A percentile compares a stretch with the other conserved stretches of the same genome.
These are phyloP conservation scores for Nigrospora osmanthi DNA, from an alignment of 2,329 filamentous ascomycete species.

Conservation along the genomic window DNA sequence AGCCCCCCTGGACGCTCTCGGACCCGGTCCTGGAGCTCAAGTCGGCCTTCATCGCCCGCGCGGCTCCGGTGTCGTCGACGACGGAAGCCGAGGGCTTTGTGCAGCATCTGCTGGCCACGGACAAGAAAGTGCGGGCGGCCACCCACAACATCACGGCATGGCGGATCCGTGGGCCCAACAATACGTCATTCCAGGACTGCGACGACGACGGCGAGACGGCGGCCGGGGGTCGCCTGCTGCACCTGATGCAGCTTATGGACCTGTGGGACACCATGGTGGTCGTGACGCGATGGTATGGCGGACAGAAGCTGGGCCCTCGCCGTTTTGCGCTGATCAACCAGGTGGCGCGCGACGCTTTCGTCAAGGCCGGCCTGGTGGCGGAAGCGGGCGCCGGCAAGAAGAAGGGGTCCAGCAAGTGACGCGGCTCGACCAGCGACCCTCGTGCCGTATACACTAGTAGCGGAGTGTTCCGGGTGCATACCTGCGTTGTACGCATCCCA, in stretches of 20 bases:
- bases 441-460: too few species aligned
- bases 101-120: slow-evolving; percentile 67
- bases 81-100: slow-evolving; percentile 65
- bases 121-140: slow-evolving; percentile 77
- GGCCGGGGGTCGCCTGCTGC: slow-evolving; percentile 75
- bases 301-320: slow-evolving; percentile 79
- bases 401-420: slow-evolving; percentile 24
- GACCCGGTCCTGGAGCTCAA: slow-evolving; percentile 72
- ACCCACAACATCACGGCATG: slow-evolving; percentile 96
- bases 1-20: slow-evolving; percentile 64
- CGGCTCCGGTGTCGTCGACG: slow-evolving; percentile 60
- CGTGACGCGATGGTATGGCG: slow-evolving; percentile 92
- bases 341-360: slow-evolving; percentile 74
- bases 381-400: slow-evolving; percentile 41
- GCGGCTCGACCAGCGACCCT: background rate
- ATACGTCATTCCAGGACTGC: slow-evolving; percentile 71
- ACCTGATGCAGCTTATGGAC: slow-evolving; percentile 92
- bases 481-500: too few species aligned
- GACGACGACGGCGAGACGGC: slow-evolving; percentile 96
- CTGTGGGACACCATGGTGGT: slow-evolving; percentile 90
- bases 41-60: slow-evolving; percentile 79
- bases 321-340: slow-evolving; percentile 87
- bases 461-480: too few species aligned
- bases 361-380: slow-evolving; percentile 64
- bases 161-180: slow-evolving; percentile 61